Evolutionary conservation across 2,329 filamentous ascomycete species (phyloP), one percentile per base, ranked within the genome.

Genomic region (Piedraia hortae): DNA sequence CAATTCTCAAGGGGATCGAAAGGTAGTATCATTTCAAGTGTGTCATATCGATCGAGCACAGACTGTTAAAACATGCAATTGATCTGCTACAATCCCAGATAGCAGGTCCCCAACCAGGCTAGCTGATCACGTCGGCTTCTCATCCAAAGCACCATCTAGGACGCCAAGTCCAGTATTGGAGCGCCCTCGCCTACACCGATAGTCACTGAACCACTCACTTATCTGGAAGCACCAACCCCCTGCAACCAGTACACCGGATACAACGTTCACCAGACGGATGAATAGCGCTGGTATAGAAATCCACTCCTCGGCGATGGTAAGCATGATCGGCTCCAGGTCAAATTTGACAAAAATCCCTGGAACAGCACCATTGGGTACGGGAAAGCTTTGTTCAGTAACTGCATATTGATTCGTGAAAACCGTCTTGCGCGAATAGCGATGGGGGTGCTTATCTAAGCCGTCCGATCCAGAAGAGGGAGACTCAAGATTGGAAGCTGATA

Each of bases 311-410:
- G 70, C 69, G 18, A 97, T 69, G 13, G 71, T 68, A 23, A 97
- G 54, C 43, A 85, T 52, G 36, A 97, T 80, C 2, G 85, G 85
- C 54, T 97, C 85, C 35, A 97, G 91, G 43, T 93, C 82, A 50
- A 89, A 97, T 52, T 93, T 97, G 59, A 97, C 74, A 44, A 93
- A 97, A 29, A 97, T 65, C 14, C 85, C 85, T 0, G 85, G 85
- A 1, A 91, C 62, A 26, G 53, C 50, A 29, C 41, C 64, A 37
- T 88, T 71, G 24, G 56, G 52, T 18, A 88, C 59, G 16, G 55
- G 50, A 36, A 67, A 62, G 34, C 61, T 70, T 52, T 93, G 80
- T 41, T 80, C 75, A 1, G 80, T 93, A 1, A 90, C 85, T 28
- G 82, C 85, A 52, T 97, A 97, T 47, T 97, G 85, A 54, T 97